Conservation (phyloP, 306 rosid species). For the Fragaria iinumae region DNA sequence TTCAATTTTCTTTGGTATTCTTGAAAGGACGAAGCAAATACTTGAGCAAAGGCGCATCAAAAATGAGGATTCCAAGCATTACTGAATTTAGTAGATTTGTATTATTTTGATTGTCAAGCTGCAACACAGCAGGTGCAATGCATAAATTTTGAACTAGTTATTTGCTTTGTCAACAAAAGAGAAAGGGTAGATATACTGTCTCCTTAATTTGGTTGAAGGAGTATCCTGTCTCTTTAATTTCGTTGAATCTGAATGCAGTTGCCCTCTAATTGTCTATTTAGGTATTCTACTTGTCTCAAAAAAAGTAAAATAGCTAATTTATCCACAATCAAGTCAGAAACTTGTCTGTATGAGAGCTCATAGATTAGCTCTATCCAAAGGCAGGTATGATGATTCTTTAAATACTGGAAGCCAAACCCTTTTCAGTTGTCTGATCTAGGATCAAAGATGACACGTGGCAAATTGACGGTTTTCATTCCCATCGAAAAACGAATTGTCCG, state of each 20-base stretch:
- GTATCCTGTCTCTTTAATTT: not conserved
- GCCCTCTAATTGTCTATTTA: not conserved
- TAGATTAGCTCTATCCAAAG: too few relatives aligned
- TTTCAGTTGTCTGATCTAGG: too few relatives aligned
- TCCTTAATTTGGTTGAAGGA: not conserved
- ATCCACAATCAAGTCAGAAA: too few relatives aligned
- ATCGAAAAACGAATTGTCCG: too few relatives aligned
- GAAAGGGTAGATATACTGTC: not conserved
- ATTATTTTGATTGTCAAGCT: not conserved
- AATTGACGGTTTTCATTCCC: too few relatives aligned
- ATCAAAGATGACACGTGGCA: too few relatives aligned
- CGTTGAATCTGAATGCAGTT: not conserved
- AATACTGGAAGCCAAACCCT: too few relatives aligned
- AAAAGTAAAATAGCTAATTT: too few relatives aligned
- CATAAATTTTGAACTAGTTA: not conserved
- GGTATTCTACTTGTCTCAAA: not conserved
- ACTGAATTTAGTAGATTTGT: not conserved
- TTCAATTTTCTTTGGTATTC: conserved; percentile 72
- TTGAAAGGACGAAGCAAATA: conserved; percentile 68
- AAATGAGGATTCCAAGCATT: not conserved
- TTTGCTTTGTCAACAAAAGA: not conserved
- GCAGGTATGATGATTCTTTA: too few relatives aligned
- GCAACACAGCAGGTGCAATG: not conserved
- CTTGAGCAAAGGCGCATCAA: conserved; percentile 40
- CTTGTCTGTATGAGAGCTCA: too few relatives aligned